Evolutionary conservation across 2,329 filamentous ascomycete species (phyloP).

Genomic region (Polytolypa hystricis): DNA sequence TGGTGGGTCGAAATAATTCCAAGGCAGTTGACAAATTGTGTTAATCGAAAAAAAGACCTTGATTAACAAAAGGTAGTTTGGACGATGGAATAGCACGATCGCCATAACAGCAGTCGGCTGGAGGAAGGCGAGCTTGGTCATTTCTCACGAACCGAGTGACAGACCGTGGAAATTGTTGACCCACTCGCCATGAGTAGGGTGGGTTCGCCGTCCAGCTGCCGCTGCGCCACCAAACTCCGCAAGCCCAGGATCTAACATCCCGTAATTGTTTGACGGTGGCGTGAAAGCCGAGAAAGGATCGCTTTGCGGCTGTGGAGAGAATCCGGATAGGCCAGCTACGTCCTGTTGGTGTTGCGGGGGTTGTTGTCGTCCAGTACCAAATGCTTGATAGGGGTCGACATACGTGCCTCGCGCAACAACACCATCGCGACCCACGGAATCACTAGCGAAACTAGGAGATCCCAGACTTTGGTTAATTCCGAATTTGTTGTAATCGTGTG

Average conservation of each 20-base stretch:
- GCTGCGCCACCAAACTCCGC: slow-evolving; percentile 23
- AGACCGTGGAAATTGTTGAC: slow-evolving; percentile 55
- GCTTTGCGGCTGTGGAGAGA: slow-evolving; percentile 17
- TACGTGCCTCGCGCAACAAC: slow-evolving; percentile 26
- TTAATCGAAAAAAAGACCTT: too few species aligned
- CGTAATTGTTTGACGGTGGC: slow-evolving; percentile 18
- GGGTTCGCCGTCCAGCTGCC: slow-evolving; percentile 25
- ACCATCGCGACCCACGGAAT: too few species aligned
- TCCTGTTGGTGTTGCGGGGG: too few species aligned
- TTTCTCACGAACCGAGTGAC: slow-evolving; percentile 52
- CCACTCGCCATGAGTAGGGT: slow-evolving; percentile 45
- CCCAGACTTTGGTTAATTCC: slow-evolving; percentile 11
- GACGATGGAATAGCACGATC: too few species aligned
- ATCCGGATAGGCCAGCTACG: slow-evolving; percentile 21
- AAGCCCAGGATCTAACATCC: slow-evolving; percentile 28
- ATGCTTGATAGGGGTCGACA: slow-evolving; percentile 27
- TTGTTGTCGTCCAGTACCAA: slow-evolving; percentile 22
- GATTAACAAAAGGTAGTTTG: too few species aligned
- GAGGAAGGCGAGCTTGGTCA: too few species aligned
- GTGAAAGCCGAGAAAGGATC: slow-evolving; percentile 28
- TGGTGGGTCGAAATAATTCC: too few species aligned
- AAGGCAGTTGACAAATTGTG: too few species aligned
- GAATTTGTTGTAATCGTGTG: slow-evolving; percentile 25
- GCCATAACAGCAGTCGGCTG: too few species aligned
- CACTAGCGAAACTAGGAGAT: too few species aligned